Conservation (phyloP, 1,284 basidiomycete species). For the Caloboletus inedulis region DNA sequence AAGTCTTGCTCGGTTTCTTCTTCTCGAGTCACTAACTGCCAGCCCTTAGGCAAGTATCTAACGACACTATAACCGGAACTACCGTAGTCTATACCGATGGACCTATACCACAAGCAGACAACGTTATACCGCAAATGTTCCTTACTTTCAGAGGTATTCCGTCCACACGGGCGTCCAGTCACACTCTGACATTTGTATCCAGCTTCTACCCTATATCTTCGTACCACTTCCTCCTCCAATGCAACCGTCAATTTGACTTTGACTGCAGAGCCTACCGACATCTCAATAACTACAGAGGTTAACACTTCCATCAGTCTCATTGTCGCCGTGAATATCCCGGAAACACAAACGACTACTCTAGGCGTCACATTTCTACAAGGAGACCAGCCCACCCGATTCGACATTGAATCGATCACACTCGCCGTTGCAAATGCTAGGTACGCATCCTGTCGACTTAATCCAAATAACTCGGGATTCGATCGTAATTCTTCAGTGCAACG, state of each 20-base stretch:
- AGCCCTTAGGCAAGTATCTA: constrained; percentile 13
- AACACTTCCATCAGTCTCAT: constrained; percentile 33
- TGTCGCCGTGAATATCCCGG: constrained; percentile 38
- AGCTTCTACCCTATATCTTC: constrained; percentile 47
- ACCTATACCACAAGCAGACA: constrained; percentile 33
- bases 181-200: background rate
- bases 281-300: constrained; percentile 25
- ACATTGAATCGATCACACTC: constrained; percentile 42
- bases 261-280: constrained; percentile 35
- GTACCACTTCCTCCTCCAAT: constrained; percentile 43
- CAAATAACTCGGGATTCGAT: background rate
- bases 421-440: constrained; percentile 41
- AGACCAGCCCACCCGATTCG: constrained; percentile 33
- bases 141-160: constrained; percentile 47
- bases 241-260: constrained; percentile 51
- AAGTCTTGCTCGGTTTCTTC: constrained; percentile 15
- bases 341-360: constrained; percentile 40
- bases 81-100: constrained; percentile 40
- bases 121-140: constrained; percentile 53
- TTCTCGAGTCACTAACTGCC: background rate
- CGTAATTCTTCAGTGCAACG: constrained; percentile 28
- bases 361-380: constrained; percentile 41
- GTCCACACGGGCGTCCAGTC: background rate
- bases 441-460: constrained; percentile 14
- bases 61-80: constrained; percentile 25